A percentile compares a stretch with the other conserved stretches of the same genome.
These are phyloP conservation scores for Homolaphlyctis polyrhiza DNA, from an alignment of 371 early-diverging fungal species.

Conservation along the genomic window DNA sequence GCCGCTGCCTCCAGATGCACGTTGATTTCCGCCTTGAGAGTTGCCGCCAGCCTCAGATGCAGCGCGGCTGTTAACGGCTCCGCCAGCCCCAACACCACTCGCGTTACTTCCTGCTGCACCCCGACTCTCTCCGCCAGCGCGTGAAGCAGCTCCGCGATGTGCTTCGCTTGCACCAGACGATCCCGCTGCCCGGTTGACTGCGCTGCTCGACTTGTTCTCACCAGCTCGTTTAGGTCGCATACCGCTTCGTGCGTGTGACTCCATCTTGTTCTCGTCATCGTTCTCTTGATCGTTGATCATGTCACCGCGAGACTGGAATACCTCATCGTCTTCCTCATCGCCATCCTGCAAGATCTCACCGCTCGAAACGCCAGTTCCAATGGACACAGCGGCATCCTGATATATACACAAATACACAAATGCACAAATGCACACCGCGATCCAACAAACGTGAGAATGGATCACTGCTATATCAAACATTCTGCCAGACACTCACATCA, in stretches of 20 bases:
- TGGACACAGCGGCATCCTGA: slow-evolving; percentile 4
- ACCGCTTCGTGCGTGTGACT: neutral
- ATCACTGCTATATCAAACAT: neutral
- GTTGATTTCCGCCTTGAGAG: neutral
- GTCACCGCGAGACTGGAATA: neutral
- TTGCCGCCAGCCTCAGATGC: neutral
- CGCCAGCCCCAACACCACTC: neutral
- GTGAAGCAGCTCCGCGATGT: too few species aligned
- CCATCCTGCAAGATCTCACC: slow-evolving; percentile 11
- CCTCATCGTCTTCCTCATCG: slow-evolving; percentile 12
- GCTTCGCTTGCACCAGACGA: too few species aligned
- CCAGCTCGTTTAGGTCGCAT: neutral
- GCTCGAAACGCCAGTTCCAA: slow-evolving; percentile 8
- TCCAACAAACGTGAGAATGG: neutral
- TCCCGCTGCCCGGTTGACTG: neutral
- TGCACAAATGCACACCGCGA: too few species aligned
- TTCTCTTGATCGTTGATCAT: neutral
- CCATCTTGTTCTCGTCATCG: neutral
- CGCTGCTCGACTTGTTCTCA: neutral
- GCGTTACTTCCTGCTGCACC: neutral
- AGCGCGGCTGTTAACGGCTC: neutral
- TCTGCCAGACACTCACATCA: neutral
- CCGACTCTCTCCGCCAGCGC: too few species aligned
- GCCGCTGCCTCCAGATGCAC: neutral
- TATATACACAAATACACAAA: too few species aligned